Percentiles rank a stretch among this genome's conserved stretches.
Evolutionary conservation across 139 green algal genomes (phyloP).

Genomic region (Chlorella sp.): DNA sequence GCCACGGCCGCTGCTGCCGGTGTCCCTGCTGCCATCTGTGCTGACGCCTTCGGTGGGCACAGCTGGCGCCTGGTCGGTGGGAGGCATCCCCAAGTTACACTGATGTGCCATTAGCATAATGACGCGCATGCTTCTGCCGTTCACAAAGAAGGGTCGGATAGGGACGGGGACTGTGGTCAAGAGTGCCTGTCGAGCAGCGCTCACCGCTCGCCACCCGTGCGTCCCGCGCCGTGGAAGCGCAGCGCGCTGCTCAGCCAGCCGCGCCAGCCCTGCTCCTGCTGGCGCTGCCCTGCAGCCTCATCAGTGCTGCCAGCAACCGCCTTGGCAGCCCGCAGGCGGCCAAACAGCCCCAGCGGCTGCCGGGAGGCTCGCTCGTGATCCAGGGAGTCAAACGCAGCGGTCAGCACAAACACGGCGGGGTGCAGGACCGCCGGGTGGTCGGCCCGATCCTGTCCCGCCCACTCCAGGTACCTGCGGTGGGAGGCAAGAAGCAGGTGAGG

Average conservation of each 20-base stretch:
- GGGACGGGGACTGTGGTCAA: too few species aligned
- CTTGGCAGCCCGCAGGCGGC: neutral
- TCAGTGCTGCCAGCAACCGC: neutral
- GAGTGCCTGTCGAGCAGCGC: too few species aligned
- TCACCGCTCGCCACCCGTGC: too few species aligned
- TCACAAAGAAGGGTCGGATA: too few species aligned
- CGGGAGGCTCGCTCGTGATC: slow-evolving; percentile 3
- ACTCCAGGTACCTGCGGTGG: slow-evolving; percentile 56
- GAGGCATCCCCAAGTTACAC: too few species aligned
- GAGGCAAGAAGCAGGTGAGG: neutral
- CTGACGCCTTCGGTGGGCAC: too few species aligned
- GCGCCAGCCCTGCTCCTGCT: neutral
- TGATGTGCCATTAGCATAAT: too few species aligned
- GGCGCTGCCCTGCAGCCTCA: neutral
- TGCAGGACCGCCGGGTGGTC: slow-evolving; percentile 44
- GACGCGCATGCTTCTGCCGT: too few species aligned
- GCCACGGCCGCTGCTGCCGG: too few species aligned
- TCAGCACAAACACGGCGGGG: slow-evolving; percentile 46
- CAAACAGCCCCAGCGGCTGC: slow-evolving; percentile 40
- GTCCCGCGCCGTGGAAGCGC: slow-evolving; percentile 20
- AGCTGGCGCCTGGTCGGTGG: too few species aligned
- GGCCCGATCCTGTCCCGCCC: slow-evolving; percentile 22
- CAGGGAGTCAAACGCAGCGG: slow-evolving; percentile 46
- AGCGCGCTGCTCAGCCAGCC: neutral
- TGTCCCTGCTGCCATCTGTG: too few species aligned